Percentiles rank a stretch among this genome's conserved stretches.
phyloP scores from a whole-genome alignment of 495 filamentous ascomycete species.

The Hyaloscypha hepaticicola region DNA sequence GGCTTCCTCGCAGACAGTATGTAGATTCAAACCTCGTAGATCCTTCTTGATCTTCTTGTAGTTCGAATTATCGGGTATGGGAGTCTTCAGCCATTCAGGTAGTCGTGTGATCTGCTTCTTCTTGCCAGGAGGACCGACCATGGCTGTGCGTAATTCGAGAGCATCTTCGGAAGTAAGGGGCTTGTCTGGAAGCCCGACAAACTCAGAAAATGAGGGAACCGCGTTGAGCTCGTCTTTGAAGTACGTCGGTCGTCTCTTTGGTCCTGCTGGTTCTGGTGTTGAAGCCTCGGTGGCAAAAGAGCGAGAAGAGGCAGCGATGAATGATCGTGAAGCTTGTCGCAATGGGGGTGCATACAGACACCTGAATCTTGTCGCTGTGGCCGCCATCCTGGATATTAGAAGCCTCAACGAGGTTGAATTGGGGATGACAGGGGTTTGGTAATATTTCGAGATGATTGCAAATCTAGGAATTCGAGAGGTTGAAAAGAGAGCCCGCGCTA shows the following conservation, averaged over 20 bases:
- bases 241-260: slow-evolving; percentile 57
- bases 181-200: slow-evolving; percentile 50
- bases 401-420: neutral
- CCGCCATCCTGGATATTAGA: slow-evolving; percentile 31
- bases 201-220: slow-evolving; percentile 83
- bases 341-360: slow-evolving; percentile 32
- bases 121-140: slow-evolving; percentile 79
- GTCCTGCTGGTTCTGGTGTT: slow-evolving; percentile 33
- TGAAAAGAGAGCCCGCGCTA: neutral
- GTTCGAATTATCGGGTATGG: slow-evolving; percentile 76
- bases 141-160: slow-evolving; percentile 71
- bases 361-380: slow-evolving; percentile 32
- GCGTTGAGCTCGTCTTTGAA: slow-evolving; percentile 81
- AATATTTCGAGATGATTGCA: neutral
- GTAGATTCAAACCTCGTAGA: slow-evolving; percentile 81
- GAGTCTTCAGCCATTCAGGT: slow-evolving; percentile 93
- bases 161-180: slow-evolving; percentile 53
- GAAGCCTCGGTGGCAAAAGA: slow-evolving; percentile 43
- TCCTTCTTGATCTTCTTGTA: slow-evolving; percentile 94
- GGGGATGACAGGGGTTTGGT: neutral
- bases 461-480: neutral
- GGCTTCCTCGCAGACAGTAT: slow-evolving; percentile 97
- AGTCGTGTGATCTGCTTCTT: slow-evolving; percentile 86
- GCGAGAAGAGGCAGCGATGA: slow-evolving; percentile 28
- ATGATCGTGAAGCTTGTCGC: slow-evolving; percentile 18